A percentile compares a stretch with the other conserved stretches of the same genome.
Evolutionary conservation across 495 filamentous ascomycete genomes (phyloP).

Genomic region (Pyrenula massariospora): DNA sequence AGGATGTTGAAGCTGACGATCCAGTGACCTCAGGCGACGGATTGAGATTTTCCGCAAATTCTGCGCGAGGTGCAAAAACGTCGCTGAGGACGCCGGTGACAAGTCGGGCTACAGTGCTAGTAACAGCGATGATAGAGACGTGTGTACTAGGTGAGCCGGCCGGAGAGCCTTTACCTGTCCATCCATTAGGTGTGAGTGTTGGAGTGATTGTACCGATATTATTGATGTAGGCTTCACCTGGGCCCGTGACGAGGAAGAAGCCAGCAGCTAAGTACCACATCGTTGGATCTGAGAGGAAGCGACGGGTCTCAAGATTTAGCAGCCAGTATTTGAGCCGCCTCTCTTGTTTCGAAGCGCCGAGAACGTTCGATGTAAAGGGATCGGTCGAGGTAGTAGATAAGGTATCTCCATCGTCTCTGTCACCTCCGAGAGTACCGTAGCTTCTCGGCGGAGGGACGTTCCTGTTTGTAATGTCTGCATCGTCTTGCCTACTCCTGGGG

Average conservation of each 20-base stretch:
- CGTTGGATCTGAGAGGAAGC: conserved; percentile 73
- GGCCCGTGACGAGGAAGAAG: conserved; percentile 88
- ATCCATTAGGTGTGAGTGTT: conserved; percentile 58
- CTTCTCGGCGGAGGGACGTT: conserved; percentile 16
- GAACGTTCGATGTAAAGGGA: conserved; percentile 8
- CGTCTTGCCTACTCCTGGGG: conserved; percentile 11
- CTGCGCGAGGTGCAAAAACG: conserved; percentile 60
- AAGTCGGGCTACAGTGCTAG: conserved; percentile 80
- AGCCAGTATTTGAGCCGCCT: conserved; percentile 64
- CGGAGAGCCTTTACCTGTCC: conserved; percentile 34
- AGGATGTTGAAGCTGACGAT: conserved; percentile 2
- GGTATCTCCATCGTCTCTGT: conserved; percentile 5
- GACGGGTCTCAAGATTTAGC: conserved; percentile 73
- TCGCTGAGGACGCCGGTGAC: conserved; percentile 79
- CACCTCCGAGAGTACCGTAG: conserved; percentile 41
- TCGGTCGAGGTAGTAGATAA: conserved; percentile 20
- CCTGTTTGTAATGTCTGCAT: conserved; percentile 12
- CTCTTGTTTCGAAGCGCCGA: conserved; percentile 34
- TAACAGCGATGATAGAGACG: conserved; percentile 81
- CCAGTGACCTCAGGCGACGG: conserved; percentile 14
- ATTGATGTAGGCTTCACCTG: conserved; percentile 94
- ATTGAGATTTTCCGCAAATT: conserved; percentile 25
- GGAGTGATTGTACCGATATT: conserved; percentile 87
- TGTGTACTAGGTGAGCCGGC: conserved; percentile 69
- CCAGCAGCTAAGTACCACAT: conserved; percentile 92